Evolutionary conservation across 805 yeast genomes (phyloP), one percentile per base, ranked within the genome.

Genomic region (Saturnispora silvae): DNA sequence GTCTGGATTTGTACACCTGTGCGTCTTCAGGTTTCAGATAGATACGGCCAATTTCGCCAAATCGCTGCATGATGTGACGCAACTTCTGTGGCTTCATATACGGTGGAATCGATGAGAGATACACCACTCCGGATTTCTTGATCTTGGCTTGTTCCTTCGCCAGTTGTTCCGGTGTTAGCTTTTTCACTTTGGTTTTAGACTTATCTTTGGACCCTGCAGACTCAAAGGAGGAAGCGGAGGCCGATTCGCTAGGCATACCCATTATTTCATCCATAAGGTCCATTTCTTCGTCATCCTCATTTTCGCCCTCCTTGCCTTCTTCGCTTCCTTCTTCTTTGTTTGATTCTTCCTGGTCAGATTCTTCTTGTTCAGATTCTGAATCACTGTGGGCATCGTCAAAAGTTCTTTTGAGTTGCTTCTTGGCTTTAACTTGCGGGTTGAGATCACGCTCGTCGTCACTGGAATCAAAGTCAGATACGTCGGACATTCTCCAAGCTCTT

Each of bases 81-180:
- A 92, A 65, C 54, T 86, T 92, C 2, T 80, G 74, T 1, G 98
- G 97, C 54, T 87, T 87, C 98, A 92, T 92, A 54, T 81, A 92
- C 19, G 98, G 98, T 0, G 98, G 98, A 8, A 92, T 72, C 34
- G 79, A 72, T 0, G 96, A 86, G 3, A 92, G 58, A 49, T 92
- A 92, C n/a, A 94, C 79, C 2, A 92, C 96, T 4, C 98, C 98
- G 0, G 95, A 78, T 48, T 72, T 77, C 43, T 68, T 73, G 26
- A 72, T 67, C 47, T 70, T 70, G 46, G 68, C 68, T 43, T 71
- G 67, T 42, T 70, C 72, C 52, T 74, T 61, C 5, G 54, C 70
- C n/a, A 76, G 55, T 44, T 73, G 72, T 32, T 68, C 68, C 6
- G 77, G 68, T 6, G 77, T 68, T 23, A 79, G 60, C 45, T 65